A percentile compares a stretch with the other conserved stretches of the same genome.
phyloP scores from a whole-genome alignment of 202 grass and related monocot species.

The Carex arenaria region DNA sequence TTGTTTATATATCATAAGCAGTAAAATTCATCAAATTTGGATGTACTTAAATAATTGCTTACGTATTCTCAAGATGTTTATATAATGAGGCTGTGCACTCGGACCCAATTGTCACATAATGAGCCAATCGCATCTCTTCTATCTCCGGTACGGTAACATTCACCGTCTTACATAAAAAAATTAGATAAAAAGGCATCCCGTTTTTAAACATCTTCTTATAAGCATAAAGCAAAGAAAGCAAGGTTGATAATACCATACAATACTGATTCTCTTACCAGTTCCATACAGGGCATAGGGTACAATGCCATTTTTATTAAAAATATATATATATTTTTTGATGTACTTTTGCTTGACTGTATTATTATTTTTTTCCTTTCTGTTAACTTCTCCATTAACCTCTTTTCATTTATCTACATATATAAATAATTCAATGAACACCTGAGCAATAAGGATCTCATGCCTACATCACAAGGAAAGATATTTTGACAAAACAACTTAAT shows the following conservation, averaged over 20 bases:
- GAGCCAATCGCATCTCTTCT: conserved; percentile 91
- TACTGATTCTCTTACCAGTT: neutral
- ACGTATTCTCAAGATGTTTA: conserved; percentile 77
- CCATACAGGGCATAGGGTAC: neutral
- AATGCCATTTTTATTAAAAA: neutral
- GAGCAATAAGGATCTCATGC: neutral
- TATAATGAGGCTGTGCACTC: conserved; percentile 81
- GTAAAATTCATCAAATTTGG: neutral
- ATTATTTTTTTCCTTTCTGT: neutral
- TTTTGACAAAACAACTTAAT: neutral
- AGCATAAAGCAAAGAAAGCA: neutral
- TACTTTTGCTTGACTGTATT: neutral
- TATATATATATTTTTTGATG: neutral
- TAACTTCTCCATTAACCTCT: neutral
- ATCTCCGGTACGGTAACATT: conserved; percentile 83
- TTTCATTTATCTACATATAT: neutral
- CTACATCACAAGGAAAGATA: neutral
- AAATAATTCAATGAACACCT: neutral
- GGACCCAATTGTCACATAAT: conserved; percentile 91
- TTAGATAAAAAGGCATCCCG: neutral
- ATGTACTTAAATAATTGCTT: conserved; percentile 12
- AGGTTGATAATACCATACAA: neutral
- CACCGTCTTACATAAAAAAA: conserved; percentile 45
- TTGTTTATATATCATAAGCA: neutral
- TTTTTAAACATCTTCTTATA: neutral